Evolutionary conservation across 139 green algal species (phyloP), one percentile per base, ranked within the genome.

Genomic region (Dunaliella sp.): DNA sequence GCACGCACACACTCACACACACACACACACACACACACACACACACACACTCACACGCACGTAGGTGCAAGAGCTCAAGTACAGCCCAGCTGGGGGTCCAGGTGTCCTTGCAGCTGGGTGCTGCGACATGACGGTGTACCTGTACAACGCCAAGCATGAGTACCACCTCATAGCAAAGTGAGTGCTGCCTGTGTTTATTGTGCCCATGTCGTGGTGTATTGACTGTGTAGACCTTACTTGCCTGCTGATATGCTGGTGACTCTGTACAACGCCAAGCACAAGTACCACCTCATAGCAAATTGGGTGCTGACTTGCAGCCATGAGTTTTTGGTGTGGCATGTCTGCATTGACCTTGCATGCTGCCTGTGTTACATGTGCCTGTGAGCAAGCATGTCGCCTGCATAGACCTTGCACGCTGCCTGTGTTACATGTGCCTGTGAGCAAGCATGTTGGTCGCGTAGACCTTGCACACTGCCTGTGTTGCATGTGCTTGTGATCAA

Each of bases 211-310:
- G n/a, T n/a, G n/a, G n/a, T n/a, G n/a, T n/a, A n/a, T n/a, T n/a
- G n/a, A n/a, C n/a, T n/a, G n/a, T n/a, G n/a, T n/a, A n/a, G n/a
- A n/a, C n/a, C n/a, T n/a, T n/a, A n/a, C n/a, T n/a, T n/a, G n/a
- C n/a, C n/a, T n/a, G n/a, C n/a, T 7, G 91, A 94, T 84, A 86
- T 91, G 36, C 84, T 36, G 73, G 86, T 94, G 65, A 92, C 92
- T 84, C 76, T 94, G 38, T 94, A 92, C 88, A 89, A 80, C 35
- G 75, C 74, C 35, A 84, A 88, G 28, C 83, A 77, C 32, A 84
- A 89, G 31, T 93, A 93, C 87, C 79, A 90, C 74, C 82, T 93
- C 32, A 33, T 90, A 12, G 36, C 38, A 16, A 90, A 87, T 85
- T 87, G 37, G 36, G 83, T 30, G 30, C 32, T 36, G 7, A n/a